Percentiles rank a stretch among this genome's conserved stretches.
Conservation (phyloP, 257 asterid species). For the Solanum pennellii region DNA sequence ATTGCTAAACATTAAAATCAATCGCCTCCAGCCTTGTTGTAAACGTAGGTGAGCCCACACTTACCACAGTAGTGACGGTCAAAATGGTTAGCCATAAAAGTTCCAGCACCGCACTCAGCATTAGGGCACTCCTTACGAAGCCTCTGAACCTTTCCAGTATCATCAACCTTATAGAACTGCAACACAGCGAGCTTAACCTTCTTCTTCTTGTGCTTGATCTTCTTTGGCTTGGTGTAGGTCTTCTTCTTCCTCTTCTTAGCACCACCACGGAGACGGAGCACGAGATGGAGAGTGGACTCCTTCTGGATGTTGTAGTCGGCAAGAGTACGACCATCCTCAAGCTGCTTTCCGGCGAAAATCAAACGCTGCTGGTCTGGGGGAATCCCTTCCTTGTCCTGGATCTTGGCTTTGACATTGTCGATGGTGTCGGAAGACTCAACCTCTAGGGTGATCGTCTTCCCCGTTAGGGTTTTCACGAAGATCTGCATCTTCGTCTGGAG, state of each 20-base stretch:
- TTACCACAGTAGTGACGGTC: constrained; percentile 71
- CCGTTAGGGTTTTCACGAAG: constrained; percentile 78
- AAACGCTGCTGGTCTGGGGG: background rate
- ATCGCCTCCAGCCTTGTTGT: constrained; percentile 57
- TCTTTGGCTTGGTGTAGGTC: constrained; percentile 70
- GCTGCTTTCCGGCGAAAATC: background rate
- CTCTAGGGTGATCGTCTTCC: constrained; percentile 43
- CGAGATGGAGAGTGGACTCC: constrained; percentile 61
- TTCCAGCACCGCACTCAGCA: constrained; percentile 63
- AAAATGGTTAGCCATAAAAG: constrained; percentile 64
- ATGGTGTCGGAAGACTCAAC: background rate
- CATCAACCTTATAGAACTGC: constrained; percentile 66
- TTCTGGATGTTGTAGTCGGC: constrained; percentile 14
- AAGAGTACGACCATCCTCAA: background rate
- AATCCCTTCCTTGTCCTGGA: background rate
- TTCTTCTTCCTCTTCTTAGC: constrained; percentile 76
- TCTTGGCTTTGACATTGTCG: constrained; percentile 1
- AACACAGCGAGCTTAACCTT: constrained; percentile 60
- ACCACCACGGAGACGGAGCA: constrained; percentile 64
- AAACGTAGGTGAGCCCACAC: constrained; percentile 64
- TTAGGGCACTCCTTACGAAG: constrained; percentile 69
- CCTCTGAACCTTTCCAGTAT: constrained; percentile 63
- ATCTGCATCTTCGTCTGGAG: constrained; percentile 52
- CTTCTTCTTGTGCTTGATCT: constrained; percentile 63
- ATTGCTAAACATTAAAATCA: background rate